Evolutionary conservation across 2,329 filamentous ascomycete genomes (phyloP).

Genomic region (Triangularia setosa): DNA sequence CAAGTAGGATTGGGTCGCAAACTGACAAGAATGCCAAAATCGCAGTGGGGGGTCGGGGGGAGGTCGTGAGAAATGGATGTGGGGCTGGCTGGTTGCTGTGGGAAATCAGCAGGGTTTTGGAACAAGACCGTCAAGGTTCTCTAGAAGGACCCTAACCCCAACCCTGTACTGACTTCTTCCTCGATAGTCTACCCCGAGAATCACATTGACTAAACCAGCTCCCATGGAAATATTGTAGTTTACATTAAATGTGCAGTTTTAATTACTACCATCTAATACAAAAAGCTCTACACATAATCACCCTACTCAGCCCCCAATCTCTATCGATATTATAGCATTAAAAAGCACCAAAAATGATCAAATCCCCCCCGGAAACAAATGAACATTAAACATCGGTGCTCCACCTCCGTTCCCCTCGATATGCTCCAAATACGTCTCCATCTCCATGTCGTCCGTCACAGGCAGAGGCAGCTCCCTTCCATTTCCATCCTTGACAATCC

Average conservation of each 20-base stretch:
- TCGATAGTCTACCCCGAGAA: too few species aligned
- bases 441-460: constrained; percentile 67
- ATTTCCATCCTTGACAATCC: constrained; percentile 57
- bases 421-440: constrained; percentile 68
- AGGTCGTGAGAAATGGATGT: not conserved
- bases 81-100: not conserved
- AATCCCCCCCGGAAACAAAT: constrained; percentile 23
- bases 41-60: not conserved
- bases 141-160: not conserved
- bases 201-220: too few species aligned
- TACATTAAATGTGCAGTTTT: not conserved
- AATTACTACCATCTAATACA: not conserved
- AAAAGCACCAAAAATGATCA: not conserved
- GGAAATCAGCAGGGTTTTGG: not conserved
- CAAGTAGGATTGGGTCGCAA: not conserved
- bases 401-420: constrained; percentile 39
- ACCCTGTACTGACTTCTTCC: not conserved
- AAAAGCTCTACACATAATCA: not conserved
- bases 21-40: not conserved
- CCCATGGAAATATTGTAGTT: too few species aligned
- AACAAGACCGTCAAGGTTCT: not conserved
- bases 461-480: constrained; percentile 59
- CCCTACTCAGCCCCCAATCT: not conserved
- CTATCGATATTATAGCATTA: not conserved
- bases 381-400: constrained; percentile 43